Evolutionary conservation across 1,284 basidiomycete genomes (phyloP).

Genomic region (Apiotrichum sp.): DNA sequence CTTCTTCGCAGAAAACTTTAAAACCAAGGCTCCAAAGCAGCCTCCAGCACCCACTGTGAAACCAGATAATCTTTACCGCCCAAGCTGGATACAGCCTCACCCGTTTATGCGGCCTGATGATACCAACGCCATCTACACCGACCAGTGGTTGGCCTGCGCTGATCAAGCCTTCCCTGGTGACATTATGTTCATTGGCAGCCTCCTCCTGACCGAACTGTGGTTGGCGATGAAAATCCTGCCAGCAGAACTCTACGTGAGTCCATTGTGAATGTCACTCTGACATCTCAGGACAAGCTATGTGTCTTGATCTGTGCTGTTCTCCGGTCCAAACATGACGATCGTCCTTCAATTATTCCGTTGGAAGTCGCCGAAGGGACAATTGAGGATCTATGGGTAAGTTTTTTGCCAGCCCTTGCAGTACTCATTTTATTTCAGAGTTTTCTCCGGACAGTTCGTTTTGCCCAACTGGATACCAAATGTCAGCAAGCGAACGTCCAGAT

Average conservation of each 20-base stretch:
- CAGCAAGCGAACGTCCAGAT: background rate
- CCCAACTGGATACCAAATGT: background rate
- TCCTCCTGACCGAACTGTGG: conserved; percentile 8
- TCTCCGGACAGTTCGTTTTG: background rate
- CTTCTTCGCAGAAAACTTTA: too few species aligned
- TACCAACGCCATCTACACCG: background rate
- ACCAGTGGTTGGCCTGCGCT: background rate
- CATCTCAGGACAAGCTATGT: background rate
- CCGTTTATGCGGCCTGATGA: conserved; percentile 1
- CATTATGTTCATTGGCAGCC: conserved; percentile 2
- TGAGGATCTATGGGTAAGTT: background rate
- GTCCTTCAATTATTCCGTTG: background rate
- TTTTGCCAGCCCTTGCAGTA: background rate
- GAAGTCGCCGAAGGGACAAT: background rate
- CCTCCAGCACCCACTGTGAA: background rate
- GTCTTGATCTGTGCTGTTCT: background rate
- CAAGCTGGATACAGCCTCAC: background rate
- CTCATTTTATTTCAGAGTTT: background rate
- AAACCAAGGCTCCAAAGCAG: too few species aligned
- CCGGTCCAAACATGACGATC: background rate
- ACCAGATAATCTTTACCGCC: background rate
- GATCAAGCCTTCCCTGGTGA: conserved; percentile 2
- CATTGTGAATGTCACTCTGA: too few species aligned
- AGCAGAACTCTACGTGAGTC: background rate
- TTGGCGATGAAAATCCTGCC: background rate